These are phyloP conservation scores for Podila epigama DNA, from an alignment of 192 early-diverging fungal species.

Conservation along the genomic window DNA sequence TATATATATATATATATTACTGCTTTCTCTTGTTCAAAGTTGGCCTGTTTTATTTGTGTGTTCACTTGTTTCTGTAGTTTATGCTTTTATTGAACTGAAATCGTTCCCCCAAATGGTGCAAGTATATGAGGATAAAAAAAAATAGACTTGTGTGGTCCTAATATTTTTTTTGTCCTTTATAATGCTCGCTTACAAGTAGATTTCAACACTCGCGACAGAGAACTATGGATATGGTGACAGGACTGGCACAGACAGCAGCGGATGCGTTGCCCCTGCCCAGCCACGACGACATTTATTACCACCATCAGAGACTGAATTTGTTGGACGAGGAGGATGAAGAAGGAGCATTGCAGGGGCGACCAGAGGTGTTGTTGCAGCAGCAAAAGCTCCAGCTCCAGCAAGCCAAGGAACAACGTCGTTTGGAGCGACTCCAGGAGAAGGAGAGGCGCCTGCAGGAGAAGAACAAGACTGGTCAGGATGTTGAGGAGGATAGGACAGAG, in stretches of 20 bases:
- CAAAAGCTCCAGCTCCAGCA: constrained; percentile 23
- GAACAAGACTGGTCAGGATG: neutral
- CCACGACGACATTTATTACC: constrained; percentile 48
- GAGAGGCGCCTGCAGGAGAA: constrained; percentile 2
- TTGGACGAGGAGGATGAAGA: constrained; percentile 38
- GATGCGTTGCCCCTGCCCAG: constrained; percentile 40
- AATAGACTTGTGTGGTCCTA: too few species aligned
- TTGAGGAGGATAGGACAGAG: neutral
- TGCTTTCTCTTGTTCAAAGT: too few species aligned
- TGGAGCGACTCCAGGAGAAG: constrained; percentile 5
- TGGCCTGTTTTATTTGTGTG: neutral
- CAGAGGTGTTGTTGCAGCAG: constrained; percentile 7
- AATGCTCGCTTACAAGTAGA: too few species aligned
- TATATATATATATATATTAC: too few species aligned
- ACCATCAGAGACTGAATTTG: constrained; percentile 37
- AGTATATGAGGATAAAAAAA: too few species aligned
- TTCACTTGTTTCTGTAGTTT: neutral
- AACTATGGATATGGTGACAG: constrained; percentile 41
- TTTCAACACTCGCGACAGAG: constrained; percentile 44
- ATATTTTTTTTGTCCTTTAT: too few species aligned
- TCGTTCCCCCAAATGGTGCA: neutral
- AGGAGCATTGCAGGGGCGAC: neutral
- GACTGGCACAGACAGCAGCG: constrained; percentile 38
- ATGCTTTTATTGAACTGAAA: neutral
- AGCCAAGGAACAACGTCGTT: constrained; percentile 23